Evolutionary conservation across 2,329 filamentous ascomycete species (phyloP).

Genomic region (Westerdykella ornata): DNA sequence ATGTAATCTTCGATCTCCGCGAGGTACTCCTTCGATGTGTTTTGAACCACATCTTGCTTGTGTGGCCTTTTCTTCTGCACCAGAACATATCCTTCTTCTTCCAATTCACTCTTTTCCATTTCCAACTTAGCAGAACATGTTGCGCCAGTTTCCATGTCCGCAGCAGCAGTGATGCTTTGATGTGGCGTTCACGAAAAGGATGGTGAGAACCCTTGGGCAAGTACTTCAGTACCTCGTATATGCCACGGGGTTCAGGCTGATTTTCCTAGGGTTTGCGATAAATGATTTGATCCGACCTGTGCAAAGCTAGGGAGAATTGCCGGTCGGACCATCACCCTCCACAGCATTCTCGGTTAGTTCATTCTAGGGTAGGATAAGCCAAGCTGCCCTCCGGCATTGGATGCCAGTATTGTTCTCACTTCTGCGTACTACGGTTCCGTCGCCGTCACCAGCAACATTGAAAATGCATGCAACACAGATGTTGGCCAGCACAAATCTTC

Average conservation of each 20-base stretch:
- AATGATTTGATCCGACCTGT: constrained; percentile 1
- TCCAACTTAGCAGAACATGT: too few relatives aligned
- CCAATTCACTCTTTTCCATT: constrained; percentile 2
- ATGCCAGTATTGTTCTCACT: not conserved
- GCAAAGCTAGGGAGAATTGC: constrained; percentile 6
- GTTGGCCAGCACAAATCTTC: constrained; percentile 1
- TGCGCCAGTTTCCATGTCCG: too few relatives aligned
- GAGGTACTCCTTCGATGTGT: constrained; percentile 3
- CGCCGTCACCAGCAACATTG: constrained; percentile 2
- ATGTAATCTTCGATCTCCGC: constrained; percentile 36
- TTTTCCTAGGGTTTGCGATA: not conserved
- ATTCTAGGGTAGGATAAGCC: constrained; percentile 9
- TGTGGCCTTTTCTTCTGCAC: constrained; percentile 1
- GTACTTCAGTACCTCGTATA: too few relatives aligned
- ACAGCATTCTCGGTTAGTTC: constrained; percentile 5
- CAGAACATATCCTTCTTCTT: constrained; percentile 10
- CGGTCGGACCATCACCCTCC: constrained; percentile 7
- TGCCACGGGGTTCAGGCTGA: too few relatives aligned
- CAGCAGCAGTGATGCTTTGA: too few relatives aligned
- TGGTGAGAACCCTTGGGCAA: too few relatives aligned
- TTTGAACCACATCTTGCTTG: not conserved
- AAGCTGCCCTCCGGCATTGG: constrained; percentile 2
- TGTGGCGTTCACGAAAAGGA: too few relatives aligned
- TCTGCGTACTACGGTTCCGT: not conserved
- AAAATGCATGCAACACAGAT: constrained; percentile 4